Evolutionary conservation across 208 protist species (phyloP), one percentile per base, ranked within the genome.

Genomic region (Leptomonas seymouri): DNA sequence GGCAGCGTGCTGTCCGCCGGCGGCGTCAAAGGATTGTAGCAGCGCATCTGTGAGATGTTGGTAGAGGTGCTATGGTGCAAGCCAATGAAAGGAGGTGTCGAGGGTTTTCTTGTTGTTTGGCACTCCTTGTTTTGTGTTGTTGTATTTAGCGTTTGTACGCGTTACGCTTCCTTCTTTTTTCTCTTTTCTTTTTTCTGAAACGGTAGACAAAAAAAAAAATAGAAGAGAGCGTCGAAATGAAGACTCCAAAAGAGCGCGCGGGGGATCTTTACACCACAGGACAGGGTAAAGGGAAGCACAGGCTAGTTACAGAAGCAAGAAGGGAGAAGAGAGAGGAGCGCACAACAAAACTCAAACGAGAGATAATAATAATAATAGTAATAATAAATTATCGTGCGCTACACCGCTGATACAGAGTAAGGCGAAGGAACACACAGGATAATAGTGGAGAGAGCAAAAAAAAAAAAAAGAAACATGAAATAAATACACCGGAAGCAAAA

Each of bases 391-490:
- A n/a, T n/a, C n/a, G n/a, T n/a, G n/a, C n/a, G n/a, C n/a, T n/a
- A n/a, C 12, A 51, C 36, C 27, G 4, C 28, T 45, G 15, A 9
- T 3, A 41, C 21, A 36, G 7, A 28, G 53, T 14, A 39, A 51
- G n/a, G 48, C 48, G 48, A 53, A 30, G 9, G 61, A 54, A 44
- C 14, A 53, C 16, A 72, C 25, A 44, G 31, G 59, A 66, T 66
- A 67, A 55, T 39, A 75, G 55, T 56, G 62, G 9, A 28, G 12
- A 56, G 14, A 39, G 16, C 28, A 28, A 39, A 39, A 36, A 53
- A 21, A 36, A 56, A 9, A 15, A 16, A 48, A 16, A 48, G 18
- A 44, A 44, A 44, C 7, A 44, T 16, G 16, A 55, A 34, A 25
- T 7, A 55, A 31, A 50, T 48, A 39, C 14, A 44, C 50, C 14